Conservation (phyloP, 257 asterid species). For the Osmanthus fragrans region DNA sequence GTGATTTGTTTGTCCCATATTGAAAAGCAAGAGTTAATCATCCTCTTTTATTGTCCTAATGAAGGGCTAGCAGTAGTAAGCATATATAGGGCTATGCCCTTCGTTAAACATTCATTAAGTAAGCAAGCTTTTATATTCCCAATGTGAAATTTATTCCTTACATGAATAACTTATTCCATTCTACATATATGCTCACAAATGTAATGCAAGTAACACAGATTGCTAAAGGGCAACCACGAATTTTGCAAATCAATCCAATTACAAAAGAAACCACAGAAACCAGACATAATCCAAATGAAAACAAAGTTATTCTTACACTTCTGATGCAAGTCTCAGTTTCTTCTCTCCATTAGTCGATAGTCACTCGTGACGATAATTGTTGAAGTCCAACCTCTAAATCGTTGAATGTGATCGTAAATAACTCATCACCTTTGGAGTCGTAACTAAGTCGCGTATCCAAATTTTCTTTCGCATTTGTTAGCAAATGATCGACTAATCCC, state of each 20-base stretch:
- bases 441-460: slow-evolving; percentile 69
- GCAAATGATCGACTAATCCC: slow-evolving; percentile 73
- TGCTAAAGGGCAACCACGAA: background rate
- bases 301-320: background rate
- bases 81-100: too few species aligned
- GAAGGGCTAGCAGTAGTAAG: too few species aligned
- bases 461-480: slow-evolving; percentile 70
- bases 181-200: background rate
- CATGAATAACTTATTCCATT: background rate
- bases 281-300: background rate
- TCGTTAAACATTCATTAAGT: too few species aligned
- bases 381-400: slow-evolving; percentile 73
- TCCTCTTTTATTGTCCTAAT: too few species aligned
- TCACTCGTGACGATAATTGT: slow-evolving; percentile 34
- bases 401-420: slow-evolving; percentile 49
- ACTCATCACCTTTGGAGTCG: slow-evolving; percentile 63
- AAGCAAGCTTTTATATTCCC: too few species aligned
- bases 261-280: background rate
- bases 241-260: background rate
- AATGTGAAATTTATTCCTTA: too few species aligned
- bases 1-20: too few species aligned
- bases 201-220: background rate
- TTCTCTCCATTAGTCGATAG: slow-evolving; percentile 16
- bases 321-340: background rate
- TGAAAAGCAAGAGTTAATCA: too few species aligned